These are phyloP conservation scores for Aspergillus cristatus DNA, from an alignment of 495 filamentous ascomycete species.

Conservation along the genomic window DNA sequence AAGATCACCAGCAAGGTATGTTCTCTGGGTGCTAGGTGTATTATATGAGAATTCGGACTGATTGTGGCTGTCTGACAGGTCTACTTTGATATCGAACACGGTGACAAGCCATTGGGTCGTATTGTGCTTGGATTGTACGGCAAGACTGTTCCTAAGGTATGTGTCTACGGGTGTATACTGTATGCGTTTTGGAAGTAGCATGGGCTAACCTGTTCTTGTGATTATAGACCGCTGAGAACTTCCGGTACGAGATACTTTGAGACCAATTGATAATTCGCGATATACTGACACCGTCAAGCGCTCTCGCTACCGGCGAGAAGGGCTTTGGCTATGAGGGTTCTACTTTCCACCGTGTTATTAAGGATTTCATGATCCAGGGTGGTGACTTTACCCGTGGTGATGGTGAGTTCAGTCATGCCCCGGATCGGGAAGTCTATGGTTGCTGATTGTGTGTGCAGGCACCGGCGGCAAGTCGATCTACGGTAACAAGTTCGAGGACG, in stretches of 20 bases:
- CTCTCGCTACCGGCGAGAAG: conserved; percentile 93
- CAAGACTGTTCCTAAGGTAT: conserved; percentile 88
- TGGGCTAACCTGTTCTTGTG: not conserved
- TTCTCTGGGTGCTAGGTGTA: not conserved
- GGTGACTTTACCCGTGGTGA: conserved; percentile 97
- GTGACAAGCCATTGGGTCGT: conserved; percentile 72
- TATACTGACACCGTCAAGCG: conserved; percentile 33
- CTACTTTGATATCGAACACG: conserved; percentile 92
- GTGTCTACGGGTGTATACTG: not conserved
- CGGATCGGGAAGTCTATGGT: not conserved
- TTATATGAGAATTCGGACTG: not conserved
- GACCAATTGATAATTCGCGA: not conserved
- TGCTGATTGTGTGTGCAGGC: conserved; percentile 27
- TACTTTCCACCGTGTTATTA: conserved; percentile 97
- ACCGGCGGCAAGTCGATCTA: conserved; percentile 98
- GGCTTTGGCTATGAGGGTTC: conserved; percentile 94
- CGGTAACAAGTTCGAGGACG: conserved; percentile 87
- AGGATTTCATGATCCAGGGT: conserved; percentile 98
- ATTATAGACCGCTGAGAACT: conserved; percentile 83
- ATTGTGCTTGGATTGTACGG: conserved; percentile 95
- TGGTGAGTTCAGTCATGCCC: conserved; percentile 34
- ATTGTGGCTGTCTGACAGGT: conserved; percentile 40
- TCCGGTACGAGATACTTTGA: conserved; percentile 47
- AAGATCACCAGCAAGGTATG: conserved; percentile 89
- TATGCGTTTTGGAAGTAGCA: not conserved